Base-by-base conservation (phyloP, 805 yeast genomes). In the Candida vartiovaarae region DNA sequence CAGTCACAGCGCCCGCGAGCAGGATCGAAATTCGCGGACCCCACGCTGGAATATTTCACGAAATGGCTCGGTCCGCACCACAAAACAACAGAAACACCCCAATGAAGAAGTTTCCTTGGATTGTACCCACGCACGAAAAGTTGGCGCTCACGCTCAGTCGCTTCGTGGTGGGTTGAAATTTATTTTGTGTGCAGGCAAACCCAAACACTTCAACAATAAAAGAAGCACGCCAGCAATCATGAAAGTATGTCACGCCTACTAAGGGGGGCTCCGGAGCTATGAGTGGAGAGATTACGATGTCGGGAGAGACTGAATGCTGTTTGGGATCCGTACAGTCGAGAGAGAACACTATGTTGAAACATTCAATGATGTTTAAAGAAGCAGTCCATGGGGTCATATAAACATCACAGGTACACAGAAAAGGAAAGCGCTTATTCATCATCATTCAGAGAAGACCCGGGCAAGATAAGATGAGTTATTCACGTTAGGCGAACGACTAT, bases 51-150 rank as follows among this genome's bases (percentile, higher is more conserved):
- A 6, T 9, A 28, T 7, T 28, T 28, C 30, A 9, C 9, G 30
- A 31, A 30, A 37, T 25, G 3, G 20, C 20, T 30, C 23, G 40
- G 27, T 29, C 20, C 9, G 33, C 33, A 15, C 33, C 32, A 31
- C 34, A 38, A 38, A 32, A 20, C n/a, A 25, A 10, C 8, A 26
- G 5, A 38, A 47, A 40, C 33, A 6, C 11, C 45, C 47, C n/a
- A 30, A 42, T 38, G 3, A 1, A 45, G 56, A 30, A 49, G 36
- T 26, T 32, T 32, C 4, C 56, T 46, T 30, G 9, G 36, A 44
- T 23, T 15, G 50, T 40, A 49, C 51, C 56, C 53, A 53, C 56
- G 42, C 56, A 45, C 47, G 54, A 52, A 53, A 51, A 43, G 36
- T 38, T 49, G 45, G 34, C 40, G 24, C 40, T 42, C 37, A 38